These are phyloP conservation scores for Acarospora socialis DNA, from an alignment of 2,329 filamentous ascomycete species.

Conservation along the genomic window DNA sequence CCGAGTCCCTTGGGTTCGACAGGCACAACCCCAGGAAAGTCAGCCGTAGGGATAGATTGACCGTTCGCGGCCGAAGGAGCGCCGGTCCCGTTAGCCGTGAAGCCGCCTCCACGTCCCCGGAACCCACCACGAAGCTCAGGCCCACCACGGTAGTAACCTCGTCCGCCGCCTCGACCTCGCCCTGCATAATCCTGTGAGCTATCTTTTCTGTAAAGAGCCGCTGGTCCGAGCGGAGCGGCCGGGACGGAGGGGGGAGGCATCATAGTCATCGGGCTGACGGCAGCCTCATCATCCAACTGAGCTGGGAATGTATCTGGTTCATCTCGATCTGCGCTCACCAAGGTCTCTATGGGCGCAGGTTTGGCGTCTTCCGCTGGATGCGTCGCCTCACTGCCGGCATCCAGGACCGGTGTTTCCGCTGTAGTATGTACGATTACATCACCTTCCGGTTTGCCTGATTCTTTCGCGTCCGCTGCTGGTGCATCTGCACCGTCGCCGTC, in stretches of 20 bases:
- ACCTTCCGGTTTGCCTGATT: slow-evolving; percentile 1
- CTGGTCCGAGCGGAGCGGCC: slow-evolving; percentile 21
- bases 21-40: slow-evolving; percentile 21
- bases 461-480: slow-evolving; percentile 12
- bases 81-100: slow-evolving; percentile 15
- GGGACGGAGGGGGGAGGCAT: slow-evolving; percentile 20
- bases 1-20: slow-evolving; percentile 38
- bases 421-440: too few species aligned
- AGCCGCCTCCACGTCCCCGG: slow-evolving; percentile 25
- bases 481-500: slow-evolving; percentile 15
- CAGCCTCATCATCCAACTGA: slow-evolving; percentile 18
- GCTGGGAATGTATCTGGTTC: slow-evolving; percentile 11
- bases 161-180: slow-evolving; percentile 17
- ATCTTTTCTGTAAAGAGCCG: slow-evolving; percentile 15
- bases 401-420: too few species aligned
- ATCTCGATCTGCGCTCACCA: slow-evolving; percentile 6
- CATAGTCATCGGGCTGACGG: slow-evolving; percentile 6
- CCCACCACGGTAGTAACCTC: slow-evolving; percentile 27
- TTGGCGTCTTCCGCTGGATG: not conserved
- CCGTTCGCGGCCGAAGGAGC: slow-evolving; percentile 13
- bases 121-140: slow-evolving; percentile 34
- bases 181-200: slow-evolving; percentile 12
- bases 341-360: slow-evolving; percentile 9
- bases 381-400: not conserved
- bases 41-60: slow-evolving; percentile 19